Conservation (phyloP, 768 basidiomycete genomes). For the Coprinopsis strossmayeri region DNA sequence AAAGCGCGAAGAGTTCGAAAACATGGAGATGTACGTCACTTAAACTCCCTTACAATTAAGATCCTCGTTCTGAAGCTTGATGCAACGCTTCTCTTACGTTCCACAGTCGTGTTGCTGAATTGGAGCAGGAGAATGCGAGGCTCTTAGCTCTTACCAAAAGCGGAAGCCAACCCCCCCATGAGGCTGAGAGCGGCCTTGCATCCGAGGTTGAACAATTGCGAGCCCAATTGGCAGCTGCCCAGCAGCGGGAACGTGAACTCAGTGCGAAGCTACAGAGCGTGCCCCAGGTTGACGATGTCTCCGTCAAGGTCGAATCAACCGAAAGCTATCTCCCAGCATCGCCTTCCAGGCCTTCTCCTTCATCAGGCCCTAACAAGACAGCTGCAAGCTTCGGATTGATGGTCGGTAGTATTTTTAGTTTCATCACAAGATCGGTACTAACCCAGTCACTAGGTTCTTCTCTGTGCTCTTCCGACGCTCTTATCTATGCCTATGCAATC, state of each 20-base stretch:
- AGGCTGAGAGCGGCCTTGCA: slow-evolving; percentile 33
- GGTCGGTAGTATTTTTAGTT: slow-evolving; percentile 36
- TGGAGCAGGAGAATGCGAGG: slow-evolving; percentile 79
- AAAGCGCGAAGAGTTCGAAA: slow-evolving; percentile 89
- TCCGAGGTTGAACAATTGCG: slow-evolving; percentile 64
- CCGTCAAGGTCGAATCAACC: slow-evolving; percentile 53
- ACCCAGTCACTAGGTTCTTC: slow-evolving; percentile 47
- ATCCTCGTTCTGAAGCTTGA: slow-evolving; percentile 12
- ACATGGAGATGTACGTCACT: slow-evolving; percentile 76
- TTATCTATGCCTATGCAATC: slow-evolving; percentile 63
- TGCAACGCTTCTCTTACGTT: slow-evolving; percentile 16
- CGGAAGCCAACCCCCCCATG: slow-evolving; percentile 22
- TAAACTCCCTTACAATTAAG: slow-evolving; percentile 11
- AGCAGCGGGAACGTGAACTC: slow-evolving; percentile 64
- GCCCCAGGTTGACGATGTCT: slow-evolving; percentile 21
- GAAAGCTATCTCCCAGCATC: slow-evolving; percentile 39
- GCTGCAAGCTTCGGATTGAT: slow-evolving; percentile 66
- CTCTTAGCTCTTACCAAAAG: slow-evolving; percentile 55
- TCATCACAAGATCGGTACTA: slow-evolving; percentile 5
- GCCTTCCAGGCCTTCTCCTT: slow-evolving; percentile 31
- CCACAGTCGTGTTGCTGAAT: slow-evolving; percentile 70
- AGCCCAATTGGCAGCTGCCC: slow-evolving; percentile 54
- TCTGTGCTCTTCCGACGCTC: slow-evolving; percentile 71
- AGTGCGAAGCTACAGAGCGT: slow-evolving; percentile 50
- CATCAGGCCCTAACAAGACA: slow-evolving; percentile 44